Conservation (phyloP, 73 alveolate genomes). For the Uronychia binucleata region DNA sequence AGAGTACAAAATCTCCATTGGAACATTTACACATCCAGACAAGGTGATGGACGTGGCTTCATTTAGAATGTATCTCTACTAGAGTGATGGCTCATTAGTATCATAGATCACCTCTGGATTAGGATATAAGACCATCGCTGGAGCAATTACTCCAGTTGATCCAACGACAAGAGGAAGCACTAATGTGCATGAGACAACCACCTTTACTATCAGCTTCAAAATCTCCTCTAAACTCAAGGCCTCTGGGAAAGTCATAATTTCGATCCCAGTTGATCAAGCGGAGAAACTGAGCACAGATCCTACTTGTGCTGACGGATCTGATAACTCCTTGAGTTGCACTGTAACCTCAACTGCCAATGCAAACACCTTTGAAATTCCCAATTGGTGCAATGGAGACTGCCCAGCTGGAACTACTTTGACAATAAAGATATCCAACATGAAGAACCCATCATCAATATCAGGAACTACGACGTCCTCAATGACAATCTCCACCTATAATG, state of each 20-base stretch:
- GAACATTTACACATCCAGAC: neutral
- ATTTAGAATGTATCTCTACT: neutral
- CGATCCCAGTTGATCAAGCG: slow-evolving; percentile 22
- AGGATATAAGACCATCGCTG: slow-evolving; percentile 11
- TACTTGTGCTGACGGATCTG: slow-evolving; percentile 14
- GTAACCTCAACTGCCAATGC: neutral
- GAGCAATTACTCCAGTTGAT: neutral
- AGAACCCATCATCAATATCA: slow-evolving; percentile 14
- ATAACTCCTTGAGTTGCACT: slow-evolving; percentile 1
- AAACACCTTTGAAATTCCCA: neutral
- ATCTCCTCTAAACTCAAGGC: neutral
- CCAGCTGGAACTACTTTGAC: slow-evolving; percentile 16
- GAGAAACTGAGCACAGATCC: neutral
- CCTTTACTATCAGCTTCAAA: neutral
- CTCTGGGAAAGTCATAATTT: neutral
- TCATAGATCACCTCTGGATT: neutral
- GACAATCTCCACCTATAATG: neutral
- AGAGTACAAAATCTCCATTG: neutral
- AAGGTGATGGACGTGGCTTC: slow-evolving; percentile 14
- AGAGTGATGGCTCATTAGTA: neutral
- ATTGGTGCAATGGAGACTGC: slow-evolving; percentile 25
- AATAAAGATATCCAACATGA: neutral
- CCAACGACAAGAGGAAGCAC: neutral
- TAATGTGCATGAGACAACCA: slow-evolving; percentile 7
- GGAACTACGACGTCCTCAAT: slow-evolving; percentile 12